Base-by-base conservation (phyloP, 148 eudicot genomes). In the Oxyria digyna region DNA sequence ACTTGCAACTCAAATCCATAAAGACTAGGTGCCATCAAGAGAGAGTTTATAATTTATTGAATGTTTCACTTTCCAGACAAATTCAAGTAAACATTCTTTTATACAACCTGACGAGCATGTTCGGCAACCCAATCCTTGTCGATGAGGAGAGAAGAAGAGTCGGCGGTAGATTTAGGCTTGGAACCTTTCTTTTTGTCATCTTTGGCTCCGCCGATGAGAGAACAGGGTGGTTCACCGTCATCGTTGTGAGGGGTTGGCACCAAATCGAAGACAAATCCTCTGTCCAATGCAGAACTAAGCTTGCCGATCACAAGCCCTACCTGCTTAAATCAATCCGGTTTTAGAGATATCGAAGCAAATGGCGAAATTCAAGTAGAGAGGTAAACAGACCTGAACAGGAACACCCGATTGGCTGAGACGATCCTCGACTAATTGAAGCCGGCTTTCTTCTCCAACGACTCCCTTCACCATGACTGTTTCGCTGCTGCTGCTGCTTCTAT, bases 101-200 rank as follows among this genome's bases (percentile, higher is more conserved):
- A 31, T 29, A 26, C 6, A 59, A 59, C 65, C 98, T 94, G 97
- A 63, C 98, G 87, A 73, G 98, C 98, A 23, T 94, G 98, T 71
- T 94, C 98, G 41, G 87, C 78, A 18, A 94, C 84, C 98, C 98
- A 94, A 40, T 88, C 97, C 59, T 71, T 71, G 68, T 94, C 98
- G 50, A 94, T 81, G 48, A 67, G 52, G 65, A 83, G 62, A 21
- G 85, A 80, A 3, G 91, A 78, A 68, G 91, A 74, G 41, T 86
- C 86, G 38, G 75, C 23, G 49, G 73, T 74, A 12, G 86, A 67
- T 67, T 83, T 89, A 27, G 79, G 59, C 71, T 78, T 83, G 6
- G 81, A 72, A 70, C 82, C 84, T 75, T 86, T 89, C 79, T 89
- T 93, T 74, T 79, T 81, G 26, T 72, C 79, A 3, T 73, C 80